Base-by-base conservation (phyloP, 345 rosid species). In the Kandelia obovata region DNA sequence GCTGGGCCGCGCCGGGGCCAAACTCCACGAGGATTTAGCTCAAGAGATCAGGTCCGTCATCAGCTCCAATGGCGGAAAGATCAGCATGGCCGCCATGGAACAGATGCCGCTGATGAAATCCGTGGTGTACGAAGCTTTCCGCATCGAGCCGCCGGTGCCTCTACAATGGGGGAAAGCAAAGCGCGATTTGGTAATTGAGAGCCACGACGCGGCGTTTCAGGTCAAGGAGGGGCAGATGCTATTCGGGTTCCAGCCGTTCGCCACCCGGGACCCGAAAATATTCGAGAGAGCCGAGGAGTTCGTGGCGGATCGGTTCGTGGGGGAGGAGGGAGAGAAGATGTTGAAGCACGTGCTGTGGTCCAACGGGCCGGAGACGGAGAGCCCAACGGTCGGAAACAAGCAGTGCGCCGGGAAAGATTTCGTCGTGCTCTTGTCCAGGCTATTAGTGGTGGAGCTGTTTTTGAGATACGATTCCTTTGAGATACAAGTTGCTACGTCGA, bases 331-430 rank as follows among this genome's bases (percentile, higher is more conserved):
- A 13, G 93, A 88, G 85, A 78, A 55, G 81, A 28, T 88, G 75
- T 66, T 91, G 61, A 51, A 67, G 78, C 74, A 95, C 72, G 89
- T 95, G 73, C 53, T 95, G n/a, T 95, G 99, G 99, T 95, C 99
- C 0, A 95, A 95, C 8, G 99, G 99, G 7, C 90, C 90, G 0
- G 88, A 95, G 86, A 87, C 87, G 0, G 87, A 86, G 85, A 66
- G 31, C 21, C 90, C 97, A 0, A 84, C 91, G 0, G 62, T 84
- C 59, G 80, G 19, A 26, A 87, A 91, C 74, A 95, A 95, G 53
- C 99, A 95, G 59, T 95, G 96, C 21, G 97, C 86, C 0, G 99
- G 97, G n/a, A 95, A 92, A 73, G 92, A 92, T 69, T 89, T 95
- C 32, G 97, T 95, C 19, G 88, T 89, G 10, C 69, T 95, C 68